phyloP scores from a whole-genome alignment of 2,329 filamentous ascomycete genomes.

The Blastomyces percursus region DNA sequence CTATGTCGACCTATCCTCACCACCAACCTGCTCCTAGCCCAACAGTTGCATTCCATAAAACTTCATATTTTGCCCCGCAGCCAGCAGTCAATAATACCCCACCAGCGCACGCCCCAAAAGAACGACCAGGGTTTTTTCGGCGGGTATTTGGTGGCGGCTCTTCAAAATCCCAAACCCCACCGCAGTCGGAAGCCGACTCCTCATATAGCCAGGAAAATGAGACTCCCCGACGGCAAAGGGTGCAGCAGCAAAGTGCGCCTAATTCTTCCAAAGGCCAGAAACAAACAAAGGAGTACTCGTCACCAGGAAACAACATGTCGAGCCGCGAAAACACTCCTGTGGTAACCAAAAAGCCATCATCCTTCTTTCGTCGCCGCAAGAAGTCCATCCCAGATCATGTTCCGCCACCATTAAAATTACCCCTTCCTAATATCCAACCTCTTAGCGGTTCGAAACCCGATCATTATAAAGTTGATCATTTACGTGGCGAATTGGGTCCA shows the following conservation, averaged over 20 bases:
- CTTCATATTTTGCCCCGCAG: slow-evolving; percentile 26
- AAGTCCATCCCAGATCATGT: slow-evolving; percentile 62
- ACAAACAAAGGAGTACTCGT: slow-evolving; percentile 18
- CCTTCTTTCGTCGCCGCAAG: slow-evolving; percentile 88
- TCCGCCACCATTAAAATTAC: slow-evolving; percentile 45
- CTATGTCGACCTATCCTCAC: slow-evolving; percentile 32
- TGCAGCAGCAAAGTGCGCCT: slow-evolving; percentile 9
- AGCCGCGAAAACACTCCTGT: slow-evolving; percentile 29
- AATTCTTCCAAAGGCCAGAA: slow-evolving; percentile 19
- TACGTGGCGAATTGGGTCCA: slow-evolving; percentile 13
- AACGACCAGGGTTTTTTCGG: slow-evolving; percentile 80
- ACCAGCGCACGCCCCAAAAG: slow-evolving; percentile 38
- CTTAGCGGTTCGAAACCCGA: not conserved
- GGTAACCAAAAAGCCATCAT: slow-evolving; percentile 82
- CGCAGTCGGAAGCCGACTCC: slow-evolving; percentile 10
- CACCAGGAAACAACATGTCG: slow-evolving; percentile 15
- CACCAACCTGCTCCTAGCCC: slow-evolving; percentile 45
- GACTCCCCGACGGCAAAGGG: slow-evolving; percentile 6
- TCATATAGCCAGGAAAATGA: slow-evolving; percentile 5
- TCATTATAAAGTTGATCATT: slow-evolving; percentile 13
- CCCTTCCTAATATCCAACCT: slow-evolving; percentile 33
- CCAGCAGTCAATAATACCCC: slow-evolving; percentile 27
- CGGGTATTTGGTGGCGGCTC: slow-evolving; percentile 65
- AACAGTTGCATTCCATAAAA: slow-evolving; percentile 42
- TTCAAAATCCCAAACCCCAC: slow-evolving; percentile 43